These are phyloP conservation scores for Gnetum montanum DNA, from an alignment of 75 land plant species.

Conservation along the genomic window DNA sequence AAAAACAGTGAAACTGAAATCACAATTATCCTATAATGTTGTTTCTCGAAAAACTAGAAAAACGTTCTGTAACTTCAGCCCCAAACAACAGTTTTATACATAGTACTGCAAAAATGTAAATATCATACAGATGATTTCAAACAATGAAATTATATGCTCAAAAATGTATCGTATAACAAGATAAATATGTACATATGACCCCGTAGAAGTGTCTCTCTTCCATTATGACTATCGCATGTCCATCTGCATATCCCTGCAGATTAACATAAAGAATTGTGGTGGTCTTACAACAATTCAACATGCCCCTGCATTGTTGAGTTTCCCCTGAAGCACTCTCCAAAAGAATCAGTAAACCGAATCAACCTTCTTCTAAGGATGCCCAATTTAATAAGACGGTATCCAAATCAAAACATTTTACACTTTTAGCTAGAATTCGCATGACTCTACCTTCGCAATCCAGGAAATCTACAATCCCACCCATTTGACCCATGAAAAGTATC, in stretches of 20 bases:
- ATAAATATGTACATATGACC: no score
- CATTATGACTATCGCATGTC: conserved; percentile 4
- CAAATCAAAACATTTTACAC: conserved; percentile 7
- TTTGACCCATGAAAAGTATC: conserved; percentile 25
- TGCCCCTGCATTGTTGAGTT: neutral
- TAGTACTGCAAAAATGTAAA: no score
- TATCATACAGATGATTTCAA: no score
- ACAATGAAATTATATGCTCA: no score
- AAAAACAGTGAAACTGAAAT: no score
- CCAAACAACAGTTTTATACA: no score
- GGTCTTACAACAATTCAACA: neutral
- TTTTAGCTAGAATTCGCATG: neutral
- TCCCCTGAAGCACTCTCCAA: neutral
- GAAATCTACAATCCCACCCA: conserved; percentile 32
- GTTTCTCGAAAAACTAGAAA: no score
- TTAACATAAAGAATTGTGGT: conserved; percentile 7
- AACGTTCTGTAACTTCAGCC: no score
- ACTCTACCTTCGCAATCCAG: neutral
- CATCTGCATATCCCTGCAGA: conserved; percentile 6
- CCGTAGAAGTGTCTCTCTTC: neutral
- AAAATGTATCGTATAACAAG: no score
- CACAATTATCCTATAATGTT: no score
- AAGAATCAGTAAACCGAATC: conserved; percentile 5
- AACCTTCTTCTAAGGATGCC: neutral
- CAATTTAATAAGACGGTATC: neutral